Conservation (phyloP, 805 yeast species). For the Zygoascus biomembranicola region DNA sequence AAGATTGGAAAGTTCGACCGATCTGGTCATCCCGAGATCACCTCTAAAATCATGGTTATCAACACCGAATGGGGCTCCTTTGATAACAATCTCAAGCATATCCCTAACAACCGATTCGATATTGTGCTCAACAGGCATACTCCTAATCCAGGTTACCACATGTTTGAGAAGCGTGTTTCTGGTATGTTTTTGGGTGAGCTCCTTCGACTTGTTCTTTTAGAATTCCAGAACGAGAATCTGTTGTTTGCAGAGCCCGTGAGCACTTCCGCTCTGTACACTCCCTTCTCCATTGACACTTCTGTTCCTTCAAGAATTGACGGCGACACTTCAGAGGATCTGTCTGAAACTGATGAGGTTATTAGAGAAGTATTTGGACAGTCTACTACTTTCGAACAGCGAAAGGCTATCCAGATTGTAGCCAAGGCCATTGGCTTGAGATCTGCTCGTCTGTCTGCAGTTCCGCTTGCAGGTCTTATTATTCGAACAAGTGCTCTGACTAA, state of each 20-base stretch:
- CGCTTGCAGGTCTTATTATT: conserved; percentile 71
- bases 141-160: conserved; percentile 77
- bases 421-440: conserved; percentile 79
- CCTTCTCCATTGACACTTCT: conserved; percentile 75
- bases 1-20: conserved; percentile 68
- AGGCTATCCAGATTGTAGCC: conserved; percentile 62
- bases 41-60: conserved; percentile 57
- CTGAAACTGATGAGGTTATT: conserved; percentile 16
- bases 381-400: conserved; percentile 56
- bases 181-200: conserved; percentile 94
- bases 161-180: conserved; percentile 86
- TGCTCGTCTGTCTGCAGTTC: conserved; percentile 83
- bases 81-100: conserved; percentile 66
- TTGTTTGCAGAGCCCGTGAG: conserved; percentile 34
- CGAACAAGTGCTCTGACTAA: conserved; percentile 61
- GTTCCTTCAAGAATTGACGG: conserved; percentile 80
- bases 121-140: conserved; percentile 59
- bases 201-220: conserved; percentile 63
- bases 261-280: conserved; percentile 37
- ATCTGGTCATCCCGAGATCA: conserved; percentile 19
- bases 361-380: conserved; percentile 56
- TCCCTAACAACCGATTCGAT: conserved; percentile 80
- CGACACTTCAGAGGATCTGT: conserved; percentile 66
- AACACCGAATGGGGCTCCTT: conserved; percentile 99
- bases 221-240: conserved; percentile 46